These are phyloP conservation scores for Ophiocordyceps robertsii DNA, from an alignment of 2,329 filamentous ascomycete genomes.

Conservation along the genomic window DNA sequence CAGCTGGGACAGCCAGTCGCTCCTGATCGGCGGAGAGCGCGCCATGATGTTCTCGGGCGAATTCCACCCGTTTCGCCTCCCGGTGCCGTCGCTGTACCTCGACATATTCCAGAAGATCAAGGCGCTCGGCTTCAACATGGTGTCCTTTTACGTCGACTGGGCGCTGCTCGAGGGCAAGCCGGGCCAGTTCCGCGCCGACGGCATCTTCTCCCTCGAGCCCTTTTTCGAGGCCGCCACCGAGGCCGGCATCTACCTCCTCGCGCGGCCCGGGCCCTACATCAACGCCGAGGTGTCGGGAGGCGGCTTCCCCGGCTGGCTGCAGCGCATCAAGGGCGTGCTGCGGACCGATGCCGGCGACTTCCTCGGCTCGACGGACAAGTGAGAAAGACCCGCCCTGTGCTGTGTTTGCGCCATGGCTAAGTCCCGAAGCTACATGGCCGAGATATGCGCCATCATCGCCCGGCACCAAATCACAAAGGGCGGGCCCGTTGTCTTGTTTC, in stretches of 20 bases:
- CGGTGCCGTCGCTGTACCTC: constrained; percentile 37
- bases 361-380: constrained; percentile 54
- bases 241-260: constrained; percentile 66
- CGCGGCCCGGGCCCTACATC: constrained; percentile 60
- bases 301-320: constrained; percentile 70
- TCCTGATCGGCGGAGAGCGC: constrained; percentile 57
- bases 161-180: constrained; percentile 61
- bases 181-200: constrained; percentile 56
- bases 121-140: constrained; percentile 64
- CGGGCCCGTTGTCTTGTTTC: constrained; percentile 64
- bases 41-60: constrained; percentile 62
- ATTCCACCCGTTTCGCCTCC: constrained; percentile 51
- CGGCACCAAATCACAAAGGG: constrained; percentile 71
- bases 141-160: constrained; percentile 74
- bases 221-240: constrained; percentile 65
- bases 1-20: constrained; percentile 59
- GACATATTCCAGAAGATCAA: constrained; percentile 77
- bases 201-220: constrained; percentile 57
- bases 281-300: constrained; percentile 67
- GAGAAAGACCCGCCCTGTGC: constrained; percentile 8
- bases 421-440: constrained; percentile 38
- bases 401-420: neutral
- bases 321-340: constrained; percentile 49
- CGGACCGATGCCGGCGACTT: constrained; percentile 50
- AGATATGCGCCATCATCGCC: constrained; percentile 54